Evolutionary conservation across 495 filamentous ascomycete genomes (phyloP).

Genomic region (Acidomyces sp.): DNA sequence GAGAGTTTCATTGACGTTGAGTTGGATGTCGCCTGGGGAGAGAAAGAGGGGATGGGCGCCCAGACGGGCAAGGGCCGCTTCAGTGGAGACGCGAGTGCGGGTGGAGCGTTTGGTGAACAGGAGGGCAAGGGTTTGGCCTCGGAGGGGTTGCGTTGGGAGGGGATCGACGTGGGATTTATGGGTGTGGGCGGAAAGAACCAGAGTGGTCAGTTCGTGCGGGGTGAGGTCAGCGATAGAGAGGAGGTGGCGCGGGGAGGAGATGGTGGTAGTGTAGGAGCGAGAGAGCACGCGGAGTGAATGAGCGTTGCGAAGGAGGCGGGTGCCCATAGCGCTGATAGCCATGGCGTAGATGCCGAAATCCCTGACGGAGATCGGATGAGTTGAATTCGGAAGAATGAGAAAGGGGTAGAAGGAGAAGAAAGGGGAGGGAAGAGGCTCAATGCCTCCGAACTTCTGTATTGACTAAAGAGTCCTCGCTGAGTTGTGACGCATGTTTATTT

Average conservation of each 20-base stretch:
- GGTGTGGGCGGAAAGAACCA: constrained; percentile 65
- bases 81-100: constrained; percentile 81
- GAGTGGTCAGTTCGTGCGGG: constrained; percentile 58
- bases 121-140: constrained; percentile 79
- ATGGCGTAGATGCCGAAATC: no score
- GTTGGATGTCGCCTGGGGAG: constrained; percentile 85
- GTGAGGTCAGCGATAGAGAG: constrained; percentile 81
- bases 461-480: no score
- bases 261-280: no score
- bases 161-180: constrained; percentile 71
- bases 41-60: constrained; percentile 94
- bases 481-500: no score
- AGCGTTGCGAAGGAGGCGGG: constrained; percentile 1
- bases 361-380: no score
- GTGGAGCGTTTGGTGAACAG: constrained; percentile 93
- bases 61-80: constrained; percentile 68
- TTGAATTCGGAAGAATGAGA: no score
- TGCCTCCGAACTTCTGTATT: no score
- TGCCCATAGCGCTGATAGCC: no score
- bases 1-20: constrained; percentile 89
- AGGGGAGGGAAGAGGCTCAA: no score
- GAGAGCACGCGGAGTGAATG: no score
- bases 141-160: constrained; percentile 43
- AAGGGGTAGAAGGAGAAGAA: no score
- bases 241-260: constrained; percentile 47